Conservation (phyloP, 2,329 filamentous ascomycete species). For the Neofusicoccum cordaticola region DNA sequence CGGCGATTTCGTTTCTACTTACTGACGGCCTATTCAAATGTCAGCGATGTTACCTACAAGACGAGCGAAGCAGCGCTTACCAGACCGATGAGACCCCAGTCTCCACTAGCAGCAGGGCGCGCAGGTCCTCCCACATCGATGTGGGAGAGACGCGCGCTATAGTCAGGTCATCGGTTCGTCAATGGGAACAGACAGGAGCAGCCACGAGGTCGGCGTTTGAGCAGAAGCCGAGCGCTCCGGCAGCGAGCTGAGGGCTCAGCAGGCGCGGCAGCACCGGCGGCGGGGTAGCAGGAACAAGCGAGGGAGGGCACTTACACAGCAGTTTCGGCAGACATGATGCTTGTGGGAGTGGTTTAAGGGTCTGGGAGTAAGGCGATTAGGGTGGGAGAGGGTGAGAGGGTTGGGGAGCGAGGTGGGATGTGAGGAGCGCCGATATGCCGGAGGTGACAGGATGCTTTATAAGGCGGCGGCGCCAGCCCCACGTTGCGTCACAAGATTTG, state of each 20-base stretch:
- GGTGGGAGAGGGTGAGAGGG: constrained; percentile 10
- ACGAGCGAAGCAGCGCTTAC: constrained; percentile 26
- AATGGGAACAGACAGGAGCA: constrained; percentile 3
- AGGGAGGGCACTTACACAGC: constrained; percentile 26
- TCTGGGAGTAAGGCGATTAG: not conserved
- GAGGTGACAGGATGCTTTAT: constrained; percentile 17
- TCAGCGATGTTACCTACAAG: not conserved
- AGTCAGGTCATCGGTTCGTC: constrained; percentile 18
- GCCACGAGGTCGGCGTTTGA: constrained; percentile 4
- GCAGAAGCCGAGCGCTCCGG: constrained; percentile 14
- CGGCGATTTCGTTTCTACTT: constrained; percentile 4
- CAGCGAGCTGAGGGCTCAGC: constrained; percentile 4
- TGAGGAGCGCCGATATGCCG: constrained; percentile 19
- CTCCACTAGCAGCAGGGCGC: constrained; percentile 32
- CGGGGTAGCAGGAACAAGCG: constrained; percentile 17
- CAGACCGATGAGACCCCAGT: constrained; percentile 55
- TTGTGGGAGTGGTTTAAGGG: constrained; percentile 5
- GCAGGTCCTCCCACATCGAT: constrained; percentile 22
- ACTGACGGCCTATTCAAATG: constrained; percentile 15
- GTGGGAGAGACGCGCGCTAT: constrained; percentile 21
- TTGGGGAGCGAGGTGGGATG: constrained; percentile 20
- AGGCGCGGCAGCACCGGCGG: constrained; percentile 13
- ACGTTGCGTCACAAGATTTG: constrained; percentile 16
- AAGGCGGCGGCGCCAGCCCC: constrained; percentile 16
- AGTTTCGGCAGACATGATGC: constrained; percentile 28